Base-by-base conservation (phyloP, 106 monocot species). In the Dendrobium chrysotoxum region DNA sequence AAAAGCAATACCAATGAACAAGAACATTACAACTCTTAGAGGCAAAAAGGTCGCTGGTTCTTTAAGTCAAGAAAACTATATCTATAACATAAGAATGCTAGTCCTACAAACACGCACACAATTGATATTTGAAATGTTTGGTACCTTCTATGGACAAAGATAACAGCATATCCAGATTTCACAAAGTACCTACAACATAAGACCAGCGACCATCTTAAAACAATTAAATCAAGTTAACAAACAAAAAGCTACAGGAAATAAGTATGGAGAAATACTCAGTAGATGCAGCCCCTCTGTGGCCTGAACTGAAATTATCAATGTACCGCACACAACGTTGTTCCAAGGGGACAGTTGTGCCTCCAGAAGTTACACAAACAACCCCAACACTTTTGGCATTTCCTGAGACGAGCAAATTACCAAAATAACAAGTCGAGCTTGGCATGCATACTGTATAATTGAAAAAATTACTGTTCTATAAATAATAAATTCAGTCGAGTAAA, bases 221-320 rank as follows among this genome's bases (percentile, higher is more conserved):
- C 44, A 26, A 74, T n/a, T 74, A 9, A 41, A 74, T n/a, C 40
- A 74, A 74, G 10, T 23, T 42, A 9, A 74, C 38, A 74, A 74
- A 70, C 2, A 35, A 31, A 70, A 6, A 8, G 16, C 39, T 74
- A 20, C 40, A 41, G 28, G 35, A 70, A 74, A 74, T 41, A 42
- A 41, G 28, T 42, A 2, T 1, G 8, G 16, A 21, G 5, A 74
- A 74, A 78, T 91, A 99, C 99, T 99, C 99, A 7, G 99, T 93
- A 1, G 99, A 95, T 71, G 95, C 88, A 2, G 99, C 99, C 41
- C 99, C 99, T 82, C 99, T 79, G 40, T 93, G 75, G 7, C 99
- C 99, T 23, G 99, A 99, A 86, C 95, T 95, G 80, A 99, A 99
- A 87, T 99, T 99, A 83, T 99, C 99, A 50, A 99, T 99, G 75